Evolutionary conservation across 768 basidiomycete genomes (phyloP).

Genomic region (Mycena vulgaris): DNA sequence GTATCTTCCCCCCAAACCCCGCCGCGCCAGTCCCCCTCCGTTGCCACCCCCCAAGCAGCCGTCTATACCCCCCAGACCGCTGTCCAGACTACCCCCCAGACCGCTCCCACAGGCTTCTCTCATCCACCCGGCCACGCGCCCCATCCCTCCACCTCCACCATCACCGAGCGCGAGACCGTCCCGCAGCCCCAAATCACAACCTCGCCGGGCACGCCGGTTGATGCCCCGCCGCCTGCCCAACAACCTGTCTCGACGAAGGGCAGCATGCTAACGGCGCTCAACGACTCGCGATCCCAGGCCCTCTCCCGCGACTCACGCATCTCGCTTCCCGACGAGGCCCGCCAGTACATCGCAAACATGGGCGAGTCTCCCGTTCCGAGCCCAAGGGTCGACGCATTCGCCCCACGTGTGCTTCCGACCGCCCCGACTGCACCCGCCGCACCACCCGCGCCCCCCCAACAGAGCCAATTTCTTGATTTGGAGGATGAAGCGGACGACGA

Average conservation of each 20-base stretch:
- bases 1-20: conserved; percentile 19
- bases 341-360: conserved; percentile 79
- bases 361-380: conserved; percentile 74
- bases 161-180: conserved; percentile 28
- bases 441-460: conserved; percentile 35
- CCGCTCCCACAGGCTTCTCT: conserved; percentile 14
- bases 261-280: conserved; percentile 52
- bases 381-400: conserved; percentile 61
- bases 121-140: conserved; percentile 32
- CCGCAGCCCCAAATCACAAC: conserved; percentile 27
- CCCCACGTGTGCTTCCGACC: conserved; percentile 38
- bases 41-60: conserved; percentile 34
- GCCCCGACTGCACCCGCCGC: conserved; percentile 28
- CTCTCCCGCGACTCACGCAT: conserved; percentile 77
- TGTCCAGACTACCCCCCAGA: conserved; percentile 24
- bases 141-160: conserved; percentile 37
- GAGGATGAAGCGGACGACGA: conserved; percentile 65
- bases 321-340: conserved; percentile 84
- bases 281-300: conserved; percentile 51
- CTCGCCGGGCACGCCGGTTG: conserved; percentile 34
- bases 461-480: conserved; percentile 79
- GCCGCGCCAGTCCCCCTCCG: conserved; percentile 31
- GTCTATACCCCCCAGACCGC: conserved; percentile 29
- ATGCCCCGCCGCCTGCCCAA: conserved; percentile 21
- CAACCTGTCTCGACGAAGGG: conserved; percentile 35